Evolutionary conservation across 495 filamentous ascomycete species (phyloP).

Genomic region (Lasiosphaeria miniovina): DNA sequence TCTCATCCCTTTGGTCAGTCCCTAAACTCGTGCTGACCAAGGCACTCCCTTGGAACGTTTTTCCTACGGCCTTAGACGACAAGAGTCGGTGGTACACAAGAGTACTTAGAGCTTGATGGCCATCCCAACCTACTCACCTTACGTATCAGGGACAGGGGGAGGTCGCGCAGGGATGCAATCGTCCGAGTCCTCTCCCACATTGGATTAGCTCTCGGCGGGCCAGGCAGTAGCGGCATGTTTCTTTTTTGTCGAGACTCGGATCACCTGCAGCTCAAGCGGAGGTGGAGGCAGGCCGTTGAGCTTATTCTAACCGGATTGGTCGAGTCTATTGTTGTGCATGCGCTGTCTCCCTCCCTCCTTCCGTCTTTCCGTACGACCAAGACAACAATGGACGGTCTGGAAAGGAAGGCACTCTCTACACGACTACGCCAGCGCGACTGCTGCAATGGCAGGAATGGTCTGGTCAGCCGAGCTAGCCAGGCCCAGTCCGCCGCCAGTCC

Average conservation of each 20-base stretch:
- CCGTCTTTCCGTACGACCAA: neutral
- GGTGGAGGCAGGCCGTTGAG: neutral
- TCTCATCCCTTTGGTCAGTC: neutral
- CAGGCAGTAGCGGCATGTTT: neutral
- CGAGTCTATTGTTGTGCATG: neutral
- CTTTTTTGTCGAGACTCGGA: conserved; percentile 1
- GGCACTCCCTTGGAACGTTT: neutral
- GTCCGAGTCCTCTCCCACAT: neutral
- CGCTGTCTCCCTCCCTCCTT: neutral
- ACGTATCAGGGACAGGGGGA: neutral
- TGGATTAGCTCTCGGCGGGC: neutral
- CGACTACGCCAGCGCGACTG: too few relatives aligned
- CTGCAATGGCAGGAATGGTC: too few relatives aligned
- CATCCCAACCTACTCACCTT: neutral
- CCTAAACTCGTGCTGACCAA: neutral
- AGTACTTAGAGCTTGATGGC: neutral
- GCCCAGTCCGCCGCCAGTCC: neutral
- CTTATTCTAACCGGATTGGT: neutral
- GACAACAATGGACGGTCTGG: neutral
- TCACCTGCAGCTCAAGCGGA: neutral
- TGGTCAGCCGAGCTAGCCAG: too few relatives aligned
- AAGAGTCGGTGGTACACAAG: neutral
- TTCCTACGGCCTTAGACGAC: neutral
- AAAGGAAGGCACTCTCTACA: neutral
- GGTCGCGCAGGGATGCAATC: conserved; percentile 8